phyloP scores from a whole-genome alignment of 2,329 filamentous ascomycete genomes.

The Chaetomiaceae sp. region DNA sequence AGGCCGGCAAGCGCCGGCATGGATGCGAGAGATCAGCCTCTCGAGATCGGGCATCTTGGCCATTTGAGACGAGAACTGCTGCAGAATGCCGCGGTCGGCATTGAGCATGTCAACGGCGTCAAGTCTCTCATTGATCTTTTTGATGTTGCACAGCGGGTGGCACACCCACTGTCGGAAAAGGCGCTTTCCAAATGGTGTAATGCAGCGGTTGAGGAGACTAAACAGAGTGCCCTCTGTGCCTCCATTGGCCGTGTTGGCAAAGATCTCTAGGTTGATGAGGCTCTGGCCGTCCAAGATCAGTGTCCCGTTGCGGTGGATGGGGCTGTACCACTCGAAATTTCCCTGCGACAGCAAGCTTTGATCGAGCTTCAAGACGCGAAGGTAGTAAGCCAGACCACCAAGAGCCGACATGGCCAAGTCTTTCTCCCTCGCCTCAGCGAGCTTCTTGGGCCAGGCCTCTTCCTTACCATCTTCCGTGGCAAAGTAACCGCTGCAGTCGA shows the following conservation, averaged over 20 bases:
- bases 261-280: slow-evolving; percentile 95
- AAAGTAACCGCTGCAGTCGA: slow-evolving; percentile 77
- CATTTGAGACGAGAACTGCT: slow-evolving; percentile 82
- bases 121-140: slow-evolving; percentile 84
- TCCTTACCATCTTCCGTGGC: slow-evolving; percentile 49
- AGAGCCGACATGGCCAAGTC: slow-evolving; percentile 85
- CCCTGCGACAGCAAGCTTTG: slow-evolving; percentile 78
- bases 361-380: slow-evolving; percentile 82
- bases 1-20: slow-evolving; percentile 82
- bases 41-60: slow-evolving; percentile 92
- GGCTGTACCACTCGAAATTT: slow-evolving; percentile 87
- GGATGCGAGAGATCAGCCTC: slow-evolving; percentile 85
- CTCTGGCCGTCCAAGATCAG: slow-evolving; percentile 93
- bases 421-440: slow-evolving; percentile 68
- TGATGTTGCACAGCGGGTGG: slow-evolving; percentile 81
- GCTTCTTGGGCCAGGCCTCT: slow-evolving; percentile 66
- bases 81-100: slow-evolving; percentile 69
- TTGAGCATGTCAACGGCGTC: slow-evolving; percentile 94
- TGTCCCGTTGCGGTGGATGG: slow-evolving; percentile 84
- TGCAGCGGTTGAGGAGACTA: slow-evolving; percentile 82
- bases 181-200: slow-evolving; percentile 94
- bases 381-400: slow-evolving; percentile 81
- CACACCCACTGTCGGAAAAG: slow-evolving; percentile 96
- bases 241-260: slow-evolving; percentile 87
- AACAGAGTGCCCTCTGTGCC: slow-evolving; percentile 82